These are phyloP conservation scores for Penicillium decumbens DNA, from an alignment of 2,329 filamentous ascomycete genomes.

Conservation along the genomic window DNA sequence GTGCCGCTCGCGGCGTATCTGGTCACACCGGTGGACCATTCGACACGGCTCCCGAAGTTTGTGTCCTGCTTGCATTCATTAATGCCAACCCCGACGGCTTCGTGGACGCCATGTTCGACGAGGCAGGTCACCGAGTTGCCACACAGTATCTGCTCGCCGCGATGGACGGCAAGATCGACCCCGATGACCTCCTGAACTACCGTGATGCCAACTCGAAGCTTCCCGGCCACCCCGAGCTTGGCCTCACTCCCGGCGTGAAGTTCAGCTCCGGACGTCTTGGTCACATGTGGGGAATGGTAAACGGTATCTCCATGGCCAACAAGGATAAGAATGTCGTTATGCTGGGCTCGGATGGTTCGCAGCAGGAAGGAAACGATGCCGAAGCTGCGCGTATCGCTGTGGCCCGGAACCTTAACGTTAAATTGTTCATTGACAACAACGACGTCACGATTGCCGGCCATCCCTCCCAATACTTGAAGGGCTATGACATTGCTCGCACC, in stretches of 20 bases:
- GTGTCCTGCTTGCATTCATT: constrained; percentile 37
- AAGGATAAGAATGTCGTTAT: constrained; percentile 35
- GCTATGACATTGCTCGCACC: constrained; percentile 32
- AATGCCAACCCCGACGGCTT: constrained; percentile 31
- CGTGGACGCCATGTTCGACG: constrained; percentile 36
- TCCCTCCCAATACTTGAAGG: constrained; percentile 38
- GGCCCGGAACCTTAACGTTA: constrained; percentile 36
- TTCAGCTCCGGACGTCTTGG: constrained; percentile 42
- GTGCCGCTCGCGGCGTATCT: constrained; percentile 35
- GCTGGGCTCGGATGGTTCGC: constrained; percentile 40
- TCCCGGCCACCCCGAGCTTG: constrained; percentile 40
- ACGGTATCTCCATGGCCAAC: constrained; percentile 38
- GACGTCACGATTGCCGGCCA: constrained; percentile 42
- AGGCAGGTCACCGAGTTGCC: constrained; percentile 40
- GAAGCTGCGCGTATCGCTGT: constrained; percentile 40
- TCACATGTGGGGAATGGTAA: constrained; percentile 40
- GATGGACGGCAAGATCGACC: constrained; percentile 34
- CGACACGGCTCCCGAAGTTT: constrained; percentile 41
- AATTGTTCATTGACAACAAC: constrained; percentile 41
- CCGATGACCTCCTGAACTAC: constrained; percentile 41
- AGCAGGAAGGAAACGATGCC: constrained; percentile 42
- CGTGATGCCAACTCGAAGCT: constrained; percentile 40
- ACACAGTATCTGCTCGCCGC: constrained; percentile 40
- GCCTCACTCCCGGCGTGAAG: constrained; percentile 38
- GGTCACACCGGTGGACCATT: constrained; percentile 41